These are phyloP conservation scores for Eutrema salsugineum DNA, from an alignment of 441 rosid species.

Conservation along the genomic window DNA sequence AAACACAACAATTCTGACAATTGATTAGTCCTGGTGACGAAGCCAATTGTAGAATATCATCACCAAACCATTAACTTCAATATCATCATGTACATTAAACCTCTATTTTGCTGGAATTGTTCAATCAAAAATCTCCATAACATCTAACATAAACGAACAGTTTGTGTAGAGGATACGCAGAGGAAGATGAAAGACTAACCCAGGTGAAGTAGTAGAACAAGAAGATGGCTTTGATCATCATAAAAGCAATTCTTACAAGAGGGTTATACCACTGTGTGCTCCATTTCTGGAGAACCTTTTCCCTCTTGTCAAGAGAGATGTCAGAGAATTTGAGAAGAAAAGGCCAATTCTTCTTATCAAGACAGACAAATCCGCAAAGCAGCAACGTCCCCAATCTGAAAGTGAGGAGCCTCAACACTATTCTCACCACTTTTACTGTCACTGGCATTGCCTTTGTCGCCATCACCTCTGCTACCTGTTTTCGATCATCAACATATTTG, in stretches of 20 bases:
- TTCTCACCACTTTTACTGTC: conserved; percentile 37
- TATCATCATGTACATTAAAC: too few relatives aligned
- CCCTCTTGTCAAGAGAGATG: conserved; percentile 53
- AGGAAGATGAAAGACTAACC: conserved; percentile 38
- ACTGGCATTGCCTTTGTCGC: conserved; percentile 41
- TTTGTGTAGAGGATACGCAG: not conserved
- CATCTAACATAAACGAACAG: not conserved
- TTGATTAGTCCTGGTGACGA: not conserved
- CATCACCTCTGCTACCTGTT: conserved; percentile 64
- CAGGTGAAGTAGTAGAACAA: conserved; percentile 54
- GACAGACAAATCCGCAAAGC: conserved; percentile 62
- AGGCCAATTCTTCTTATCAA: conserved; percentile 54
- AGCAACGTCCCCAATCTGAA: conserved; percentile 66
- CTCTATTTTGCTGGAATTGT: not conserved
- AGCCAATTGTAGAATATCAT: not conserved
- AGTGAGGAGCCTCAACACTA: conserved; percentile 52
- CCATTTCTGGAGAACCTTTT: conserved; percentile 54
- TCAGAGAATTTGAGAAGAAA: conserved; percentile 65
- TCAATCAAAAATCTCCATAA: not conserved
- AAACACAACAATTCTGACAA: not conserved
- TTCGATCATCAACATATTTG: not conserved
- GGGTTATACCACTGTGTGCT: conserved; percentile 35
- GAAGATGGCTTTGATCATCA: conserved; percentile 49
- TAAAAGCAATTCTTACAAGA: conserved; percentile 52
- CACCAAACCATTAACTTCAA: too few relatives aligned